These are phyloP conservation scores for Pulicaria dysenterica DNA, from an alignment of 129 eudicot genomes.

Conservation along the genomic window DNA sequence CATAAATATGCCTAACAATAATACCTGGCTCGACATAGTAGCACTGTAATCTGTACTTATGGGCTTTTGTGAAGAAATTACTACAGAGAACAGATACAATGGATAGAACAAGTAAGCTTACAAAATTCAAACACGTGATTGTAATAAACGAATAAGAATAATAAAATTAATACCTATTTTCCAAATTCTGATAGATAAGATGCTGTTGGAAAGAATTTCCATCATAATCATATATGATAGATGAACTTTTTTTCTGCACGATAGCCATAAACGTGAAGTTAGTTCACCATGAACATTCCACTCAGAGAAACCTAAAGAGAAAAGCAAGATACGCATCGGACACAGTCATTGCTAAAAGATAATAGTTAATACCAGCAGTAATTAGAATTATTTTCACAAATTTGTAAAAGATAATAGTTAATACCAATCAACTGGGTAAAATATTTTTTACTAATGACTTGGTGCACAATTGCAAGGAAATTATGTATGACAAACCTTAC, in stretches of 20 bases:
- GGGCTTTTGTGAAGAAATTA: constrained; percentile 66
- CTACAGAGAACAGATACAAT: constrained; percentile 45
- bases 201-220: constrained; percentile 62
- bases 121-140: not conserved
- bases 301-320: not conserved
- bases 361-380: too few relatives aligned
- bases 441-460: not conserved
- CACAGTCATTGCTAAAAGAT: too few relatives aligned
- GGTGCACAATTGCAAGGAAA: constrained; percentile 2
- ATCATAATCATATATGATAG: constrained; percentile 64
- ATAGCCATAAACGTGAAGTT: constrained; percentile 10
- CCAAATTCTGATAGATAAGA: constrained; percentile 45
- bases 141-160: constrained; percentile 6
- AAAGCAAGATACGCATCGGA: not conserved
- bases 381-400: too few relatives aligned
- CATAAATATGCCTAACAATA: not conserved
- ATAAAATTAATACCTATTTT: constrained; percentile 48
- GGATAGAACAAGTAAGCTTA: constrained; percentile 6
- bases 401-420: too few relatives aligned
- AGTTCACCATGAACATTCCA: constrained; percentile 4
- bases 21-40: constrained; percentile 73
- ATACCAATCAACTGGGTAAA: too few relatives aligned
- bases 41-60: constrained; percentile 78
- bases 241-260: constrained; percentile 63
- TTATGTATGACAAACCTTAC: constrained; percentile 62